These are phyloP conservation scores for Tuber borchii DNA, from an alignment of 495 filamentous ascomycete species.

Conservation along the genomic window DNA sequence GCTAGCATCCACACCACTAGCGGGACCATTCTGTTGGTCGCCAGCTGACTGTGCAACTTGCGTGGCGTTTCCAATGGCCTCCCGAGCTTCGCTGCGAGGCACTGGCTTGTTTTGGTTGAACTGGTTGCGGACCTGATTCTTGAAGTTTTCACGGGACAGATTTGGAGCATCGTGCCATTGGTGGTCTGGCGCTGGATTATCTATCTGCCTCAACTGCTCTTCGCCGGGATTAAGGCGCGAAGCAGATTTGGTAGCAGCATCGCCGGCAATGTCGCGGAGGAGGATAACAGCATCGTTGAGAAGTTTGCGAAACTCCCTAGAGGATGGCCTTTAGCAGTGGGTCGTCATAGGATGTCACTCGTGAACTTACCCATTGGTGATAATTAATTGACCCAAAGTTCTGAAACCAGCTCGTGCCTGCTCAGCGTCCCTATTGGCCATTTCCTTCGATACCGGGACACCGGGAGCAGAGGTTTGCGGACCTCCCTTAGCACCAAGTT, in stretches of 20 bases:
- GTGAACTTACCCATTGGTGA: conserved; percentile 74
- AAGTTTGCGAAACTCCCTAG: conserved; percentile 41
- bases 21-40: conserved; percentile 47
- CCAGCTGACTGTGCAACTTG: conserved; percentile 46
- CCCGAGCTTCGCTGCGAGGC: conserved; percentile 48
- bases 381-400: conserved; percentile 78
- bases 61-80: conserved; percentile 53
- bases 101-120: conserved; percentile 57
- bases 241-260: conserved; percentile 79
- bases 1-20: conserved; percentile 52
- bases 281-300: conserved; percentile 78
- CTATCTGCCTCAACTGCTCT: conserved; percentile 70
- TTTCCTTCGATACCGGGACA: conserved; percentile 64
- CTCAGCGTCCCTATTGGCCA: conserved; percentile 50
- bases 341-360: conserved; percentile 21
- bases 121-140: conserved; percentile 56
- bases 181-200: conserved; percentile 77
- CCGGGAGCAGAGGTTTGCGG: conserved; percentile 55
- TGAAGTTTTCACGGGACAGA: conserved; percentile 63
- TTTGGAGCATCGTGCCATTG: conserved; percentile 88
- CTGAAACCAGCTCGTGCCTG: conserved; percentile 77
- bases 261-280: conserved; percentile 80
- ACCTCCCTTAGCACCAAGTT: conserved; percentile 52
- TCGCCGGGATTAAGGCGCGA: conserved; percentile 67
- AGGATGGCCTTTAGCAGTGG: conserved; percentile 33